Conservation (phyloP, 2,329 filamentous ascomycete species). For the Colletotrichum australisinense region DNA sequence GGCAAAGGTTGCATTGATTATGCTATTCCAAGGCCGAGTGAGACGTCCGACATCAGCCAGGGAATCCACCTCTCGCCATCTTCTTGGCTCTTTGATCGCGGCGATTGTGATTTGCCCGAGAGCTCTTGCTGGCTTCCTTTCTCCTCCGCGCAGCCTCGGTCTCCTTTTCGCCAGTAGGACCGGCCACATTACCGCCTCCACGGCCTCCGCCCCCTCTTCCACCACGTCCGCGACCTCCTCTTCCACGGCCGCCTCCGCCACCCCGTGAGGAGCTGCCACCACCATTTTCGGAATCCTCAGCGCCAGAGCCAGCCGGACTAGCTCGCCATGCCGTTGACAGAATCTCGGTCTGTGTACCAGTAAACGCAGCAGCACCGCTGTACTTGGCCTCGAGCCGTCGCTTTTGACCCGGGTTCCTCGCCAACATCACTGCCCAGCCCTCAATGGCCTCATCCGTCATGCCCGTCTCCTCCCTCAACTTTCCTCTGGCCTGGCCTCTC, state of each 20-base stretch:
- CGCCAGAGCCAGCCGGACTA: conserved; percentile 63
- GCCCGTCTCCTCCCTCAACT: conserved; percentile 79
- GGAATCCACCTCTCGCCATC: conserved; percentile 65
- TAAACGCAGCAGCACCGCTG: conserved; percentile 60
- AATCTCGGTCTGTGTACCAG: conserved; percentile 74
- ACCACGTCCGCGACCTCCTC: conserved; percentile 55
- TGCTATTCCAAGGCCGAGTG: background rate
- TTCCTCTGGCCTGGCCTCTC: conserved; percentile 69
- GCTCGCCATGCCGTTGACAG: conserved; percentile 74
- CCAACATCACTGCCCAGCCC: conserved; percentile 91
- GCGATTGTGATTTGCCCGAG: conserved; percentile 87
- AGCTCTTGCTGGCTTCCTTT: conserved; percentile 87
- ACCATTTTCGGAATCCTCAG: conserved; percentile 66
- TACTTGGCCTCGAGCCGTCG: conserved; percentile 78
- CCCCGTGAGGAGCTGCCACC: conserved; percentile 52
- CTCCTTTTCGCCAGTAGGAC: conserved; percentile 74
- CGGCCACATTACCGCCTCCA: conserved; percentile 70
- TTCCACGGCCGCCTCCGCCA: conserved; percentile 60
- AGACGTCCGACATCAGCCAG: conserved; percentile 40
- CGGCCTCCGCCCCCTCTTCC: conserved; percentile 63
- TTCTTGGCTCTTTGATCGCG: conserved; percentile 76
- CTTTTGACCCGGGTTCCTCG: conserved; percentile 75
- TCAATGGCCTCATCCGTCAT: conserved; percentile 96
- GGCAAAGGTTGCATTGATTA: conserved; percentile 39
- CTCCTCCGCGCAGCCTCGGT: conserved; percentile 77